Base-by-base conservation (phyloP, 768 basidiomycete species). In the Hydnomerulius pinastri region DNA sequence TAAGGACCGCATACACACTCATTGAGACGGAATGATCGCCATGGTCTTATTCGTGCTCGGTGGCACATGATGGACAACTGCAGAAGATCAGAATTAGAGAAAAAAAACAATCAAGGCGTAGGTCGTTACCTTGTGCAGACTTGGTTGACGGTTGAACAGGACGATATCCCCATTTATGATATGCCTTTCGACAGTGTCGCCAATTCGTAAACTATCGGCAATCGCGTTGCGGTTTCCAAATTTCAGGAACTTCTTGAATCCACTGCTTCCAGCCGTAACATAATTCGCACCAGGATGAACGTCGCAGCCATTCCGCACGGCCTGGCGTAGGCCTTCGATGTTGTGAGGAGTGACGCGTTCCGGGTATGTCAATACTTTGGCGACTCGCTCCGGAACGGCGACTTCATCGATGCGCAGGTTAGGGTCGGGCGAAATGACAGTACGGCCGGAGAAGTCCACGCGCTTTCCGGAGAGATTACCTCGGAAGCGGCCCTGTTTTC, bases 1-100 rank as follows among this genome's bases (percentile, higher is more conserved):
- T 98, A 98, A 7, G 97, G 97, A 40, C 92, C 94, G 71, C 97
- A 99, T 8, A 98, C 97, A 82, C 97, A 99, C 67, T 99, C 97
- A 64, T 99, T 99, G 48, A 99, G 73, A 27, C 97, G 81, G 75
- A 99, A 98, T 1, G 97, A 90, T 56, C 96, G 77, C 97, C 97
- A 99, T 20, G 97, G 97, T 25, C 97, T 79, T 47, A 99, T 81
- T 78, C 96, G 96, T 51, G 90, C 95, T 52, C 94, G 78, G 72
- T 99, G 97, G 65, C 94, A 97, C 93, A 99, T 98, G 67, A 99
- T 98, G 5, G 97, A 98, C 15, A 99, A 77, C 88, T 92, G 47
- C 29, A 52, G 2, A n/a, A 38, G n/a, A 20, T 28, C 13, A 52
- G 56, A 27, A 52, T 54, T 37, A 51, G 43, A 37, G 3, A 17